phyloP scores from a whole-genome alignment of 1,284 basidiomycete species.

The Meira nashicola region DNA sequence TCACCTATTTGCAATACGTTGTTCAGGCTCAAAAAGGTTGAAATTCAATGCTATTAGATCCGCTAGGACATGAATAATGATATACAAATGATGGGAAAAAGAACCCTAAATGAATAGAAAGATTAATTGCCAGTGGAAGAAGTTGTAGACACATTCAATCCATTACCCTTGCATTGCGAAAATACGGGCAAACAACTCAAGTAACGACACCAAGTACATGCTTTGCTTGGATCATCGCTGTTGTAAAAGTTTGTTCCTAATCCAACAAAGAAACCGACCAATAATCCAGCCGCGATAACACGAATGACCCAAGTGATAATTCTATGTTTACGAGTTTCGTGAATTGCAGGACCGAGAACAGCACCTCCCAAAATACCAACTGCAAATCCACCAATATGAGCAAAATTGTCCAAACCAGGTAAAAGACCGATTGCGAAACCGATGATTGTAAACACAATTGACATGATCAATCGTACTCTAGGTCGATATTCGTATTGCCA shows the following conservation, averaged over 20 bases:
- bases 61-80: no score
- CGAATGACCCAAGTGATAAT: constrained; percentile 71
- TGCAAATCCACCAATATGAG: constrained; percentile 56
- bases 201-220: constrained; percentile 77
- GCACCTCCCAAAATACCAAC: constrained; percentile 64
- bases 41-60: no score
- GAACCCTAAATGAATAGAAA: no score
- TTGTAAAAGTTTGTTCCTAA: constrained; percentile 85
- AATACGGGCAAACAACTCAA: constrained; percentile 29
- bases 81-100: no score
- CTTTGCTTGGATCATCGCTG: constrained; percentile 60
- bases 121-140: constrained; percentile 5
- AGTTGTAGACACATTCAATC: constrained; percentile 23
- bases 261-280: constrained; percentile 70
- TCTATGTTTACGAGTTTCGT: constrained; percentile 66
- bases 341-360: constrained; percentile 81
- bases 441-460: constrained; percentile 76
- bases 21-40: no score
- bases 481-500: constrained; percentile 67
- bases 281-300: constrained; percentile 67
- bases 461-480: constrained; percentile 64
- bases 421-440: constrained; percentile 71
- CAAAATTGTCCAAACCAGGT: constrained; percentile 55
- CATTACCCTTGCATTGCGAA: constrained; percentile 37
- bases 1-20: no score